Base-by-base conservation (phyloP, 495 filamentous ascomycete species). In the Podospora pseudocomata region DNA sequence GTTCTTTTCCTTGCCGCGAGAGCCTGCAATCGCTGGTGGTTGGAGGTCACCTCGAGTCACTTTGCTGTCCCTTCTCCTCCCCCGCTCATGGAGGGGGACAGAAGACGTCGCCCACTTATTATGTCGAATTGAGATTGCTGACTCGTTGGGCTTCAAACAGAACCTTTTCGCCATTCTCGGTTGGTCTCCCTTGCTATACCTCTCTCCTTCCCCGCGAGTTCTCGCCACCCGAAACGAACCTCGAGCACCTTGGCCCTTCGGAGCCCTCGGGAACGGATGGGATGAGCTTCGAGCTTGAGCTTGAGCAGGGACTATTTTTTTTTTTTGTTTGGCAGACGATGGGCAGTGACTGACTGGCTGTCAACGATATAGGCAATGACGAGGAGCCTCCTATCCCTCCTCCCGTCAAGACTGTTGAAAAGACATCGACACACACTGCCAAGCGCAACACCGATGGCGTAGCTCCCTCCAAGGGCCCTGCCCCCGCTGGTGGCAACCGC, bases 121-220 rank as follows among this genome's bases (percentile, higher is more conserved):
- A 56, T 32, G 23, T 64, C 53, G 65, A 70, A 69, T 70, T 58
- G 67, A 73, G 71, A 78, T 32, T 19, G 32, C 72, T 71, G 62
- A 74, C 68, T 60, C 65, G 64, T 54, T 26, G 57, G 20, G 66
- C 71, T 34, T 63, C 26, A n/a, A 7, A 28, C 78, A 92, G 92
- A 96, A 96, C 85, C 85, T 88, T 69, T 96, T 88, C 86, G 91
- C 92, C 86, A 86, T 92, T 83, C 92, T 96, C 84, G 92, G 92
- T 95, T 75, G 28, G 75, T 77, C 60, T 20, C 39, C 55, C 18
- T 90, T 77, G 80, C 80, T 77, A 74, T 71, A 75, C 72, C 76
- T 75, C 69, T 71, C 71, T 69, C 20, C 20, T 68, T 70, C 71
- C 70, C 73, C 72, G 61, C 56, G 39, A 49, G 70, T 63, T 70